Evolutionary conservation across 768 basidiomycete species (phyloP).

Genomic region (Tephrocybe rancida): DNA sequence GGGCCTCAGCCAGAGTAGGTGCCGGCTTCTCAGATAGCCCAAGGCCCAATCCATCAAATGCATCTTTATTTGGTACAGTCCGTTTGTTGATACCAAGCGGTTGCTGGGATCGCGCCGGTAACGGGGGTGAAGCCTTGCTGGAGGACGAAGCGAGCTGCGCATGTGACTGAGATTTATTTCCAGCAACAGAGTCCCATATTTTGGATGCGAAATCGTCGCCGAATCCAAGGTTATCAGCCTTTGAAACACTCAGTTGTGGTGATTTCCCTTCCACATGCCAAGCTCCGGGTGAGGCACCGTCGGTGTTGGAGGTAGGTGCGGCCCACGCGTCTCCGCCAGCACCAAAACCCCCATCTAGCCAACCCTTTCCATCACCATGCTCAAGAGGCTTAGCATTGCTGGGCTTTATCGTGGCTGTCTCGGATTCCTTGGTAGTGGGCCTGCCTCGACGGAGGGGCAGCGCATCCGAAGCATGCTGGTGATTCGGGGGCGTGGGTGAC

Average conservation of each 20-base stretch:
- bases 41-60: constrained; percentile 77
- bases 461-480: constrained; percentile 30
- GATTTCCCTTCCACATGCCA: constrained; percentile 37
- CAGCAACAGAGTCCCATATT: constrained; percentile 55
- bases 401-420: constrained; percentile 3
- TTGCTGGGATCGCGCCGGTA: constrained; percentile 4
- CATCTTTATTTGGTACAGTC: constrained; percentile 53
- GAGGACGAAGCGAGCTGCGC: constrained; percentile 15
- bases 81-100: constrained; percentile 14
- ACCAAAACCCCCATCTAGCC: constrained; percentile 37
- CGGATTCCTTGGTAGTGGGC: constrained; percentile 14
- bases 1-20: constrained; percentile 76
- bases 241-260: constrained; percentile 18
- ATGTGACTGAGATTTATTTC: constrained; percentile 20
- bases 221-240: constrained; percentile 45
- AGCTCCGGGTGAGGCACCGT: constrained; percentile 31
- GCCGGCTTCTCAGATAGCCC: constrained; percentile 44
- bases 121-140: constrained; percentile 14
- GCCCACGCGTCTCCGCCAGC: constrained; percentile 49
- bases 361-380: constrained; percentile 26
- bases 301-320: constrained; percentile 23
- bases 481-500: constrained; percentile 34
- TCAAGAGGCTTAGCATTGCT: constrained; percentile 3
- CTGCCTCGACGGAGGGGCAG: constrained; percentile 17
- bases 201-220: constrained; percentile 68